A percentile compares a stretch with the other conserved stretches of the same genome.
phyloP scores from a whole-genome alignment of 2,329 filamentous ascomycete species.

The Pyricularia sp. region DNA sequence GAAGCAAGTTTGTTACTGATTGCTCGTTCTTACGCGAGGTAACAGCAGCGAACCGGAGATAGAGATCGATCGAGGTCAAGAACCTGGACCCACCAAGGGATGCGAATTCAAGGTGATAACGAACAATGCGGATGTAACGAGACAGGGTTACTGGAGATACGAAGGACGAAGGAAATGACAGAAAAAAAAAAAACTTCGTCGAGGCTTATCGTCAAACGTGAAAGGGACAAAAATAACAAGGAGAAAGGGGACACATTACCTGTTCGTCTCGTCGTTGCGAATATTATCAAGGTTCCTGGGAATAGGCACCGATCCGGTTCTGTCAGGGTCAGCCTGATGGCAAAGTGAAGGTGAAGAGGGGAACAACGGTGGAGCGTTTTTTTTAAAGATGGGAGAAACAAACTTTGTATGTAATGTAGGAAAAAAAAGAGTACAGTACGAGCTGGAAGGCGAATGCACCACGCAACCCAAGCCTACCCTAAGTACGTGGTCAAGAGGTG shows the following conservation, averaged over 20 bases:
- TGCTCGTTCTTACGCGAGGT: not conserved
- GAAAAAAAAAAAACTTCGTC: not conserved
- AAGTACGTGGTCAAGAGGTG: not conserved
- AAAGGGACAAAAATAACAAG: not conserved
- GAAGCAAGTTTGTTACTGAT: not conserved
- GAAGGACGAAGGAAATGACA: not conserved
- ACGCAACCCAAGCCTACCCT: not conserved
- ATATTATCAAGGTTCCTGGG: not conserved
- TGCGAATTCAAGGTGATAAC: not conserved
- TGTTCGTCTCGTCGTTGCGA: not conserved
- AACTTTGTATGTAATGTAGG: not conserved
- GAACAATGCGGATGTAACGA: not conserved
- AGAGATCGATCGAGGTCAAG: not conserved
- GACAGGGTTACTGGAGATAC: not conserved
- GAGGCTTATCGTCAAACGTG: not conserved
- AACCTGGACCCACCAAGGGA: not conserved
- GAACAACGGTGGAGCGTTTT: not conserved
- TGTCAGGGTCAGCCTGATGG: not conserved
- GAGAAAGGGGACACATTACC: not conserved
- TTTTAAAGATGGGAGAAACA: not conserved
- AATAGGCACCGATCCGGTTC: not conserved
- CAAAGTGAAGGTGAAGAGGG: not conserved
- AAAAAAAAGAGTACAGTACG: not conserved
- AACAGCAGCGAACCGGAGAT: not conserved
- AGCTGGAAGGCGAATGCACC: not conserved